Conservation (phyloP, 805 yeast genomes). For the Teunomyces aglyptinius region DNA sequence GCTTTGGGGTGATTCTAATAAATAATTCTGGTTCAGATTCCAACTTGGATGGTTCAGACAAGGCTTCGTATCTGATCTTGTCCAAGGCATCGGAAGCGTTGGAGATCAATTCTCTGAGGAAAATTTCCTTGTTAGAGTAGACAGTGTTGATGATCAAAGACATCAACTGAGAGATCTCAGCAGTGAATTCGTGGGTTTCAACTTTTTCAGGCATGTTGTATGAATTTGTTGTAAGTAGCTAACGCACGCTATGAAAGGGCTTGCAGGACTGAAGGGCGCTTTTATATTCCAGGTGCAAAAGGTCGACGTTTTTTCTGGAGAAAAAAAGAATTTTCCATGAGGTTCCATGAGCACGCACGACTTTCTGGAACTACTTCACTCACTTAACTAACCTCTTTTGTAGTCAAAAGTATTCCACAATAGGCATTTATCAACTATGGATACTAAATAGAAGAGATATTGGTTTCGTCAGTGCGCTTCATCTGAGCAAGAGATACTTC, state of each 20-base stretch:
- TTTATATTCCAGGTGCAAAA: slow-evolving; percentile 14
- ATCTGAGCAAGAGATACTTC: slow-evolving; percentile 50
- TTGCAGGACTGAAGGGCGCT: slow-evolving; percentile 6
- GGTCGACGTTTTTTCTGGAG: slow-evolving; percentile 12
- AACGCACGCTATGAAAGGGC: background rate
- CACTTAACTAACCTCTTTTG: background rate
- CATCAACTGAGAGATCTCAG: slow-evolving; percentile 99
- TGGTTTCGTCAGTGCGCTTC: slow-evolving; percentile 20
- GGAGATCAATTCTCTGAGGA: slow-evolving; percentile 97
- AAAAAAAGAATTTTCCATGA: slow-evolving; percentile 27
- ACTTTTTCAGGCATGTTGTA: slow-evolving; percentile 27
- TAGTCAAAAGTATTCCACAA: background rate
- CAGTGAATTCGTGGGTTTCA: slow-evolving; percentile 96
- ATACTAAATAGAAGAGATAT: slow-evolving; percentile 5
- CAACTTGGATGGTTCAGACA: slow-evolving; percentile 85
- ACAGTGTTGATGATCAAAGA: slow-evolving; percentile 99
- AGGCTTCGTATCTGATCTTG: slow-evolving; percentile 95
- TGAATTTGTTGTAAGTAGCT: slow-evolving; percentile 1
- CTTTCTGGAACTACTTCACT: slow-evolving; percentile 3
- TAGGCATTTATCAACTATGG: background rate
- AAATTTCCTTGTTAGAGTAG: slow-evolving; percentile 98
- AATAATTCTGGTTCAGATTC: slow-evolving; percentile 95
- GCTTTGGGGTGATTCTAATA: slow-evolving; percentile 96
- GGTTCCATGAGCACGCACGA: slow-evolving; percentile 23
- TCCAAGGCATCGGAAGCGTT: slow-evolving; percentile 99